phyloP scores from a whole-genome alignment of 306 rosid genomes.

The Ochetophila trinervis region DNA sequence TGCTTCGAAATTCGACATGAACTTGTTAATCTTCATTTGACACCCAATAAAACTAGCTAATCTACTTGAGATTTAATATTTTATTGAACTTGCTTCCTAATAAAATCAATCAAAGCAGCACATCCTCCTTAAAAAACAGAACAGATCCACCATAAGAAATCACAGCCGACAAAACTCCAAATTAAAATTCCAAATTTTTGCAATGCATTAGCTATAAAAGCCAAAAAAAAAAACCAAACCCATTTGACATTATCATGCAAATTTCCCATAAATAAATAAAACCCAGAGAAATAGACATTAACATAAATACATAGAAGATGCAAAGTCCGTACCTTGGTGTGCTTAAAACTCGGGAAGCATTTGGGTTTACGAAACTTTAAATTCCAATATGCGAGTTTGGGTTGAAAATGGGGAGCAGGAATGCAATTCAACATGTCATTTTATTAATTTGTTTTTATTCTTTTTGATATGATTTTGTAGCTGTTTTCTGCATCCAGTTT shows the following conservation, averaged over 20 bases:
- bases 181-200: slow-evolving; percentile 6
- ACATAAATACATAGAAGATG: neutral
- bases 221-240: slow-evolving; percentile 19
- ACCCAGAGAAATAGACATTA: neutral
- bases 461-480: neutral
- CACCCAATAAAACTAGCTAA: neutral
- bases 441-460: neutral
- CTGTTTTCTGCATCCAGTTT: neutral
- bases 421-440: slow-evolving; percentile 15
- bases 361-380: neutral
- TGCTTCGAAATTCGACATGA: slow-evolving; percentile 4
- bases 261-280: neutral
- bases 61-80: neutral
- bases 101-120: neutral
- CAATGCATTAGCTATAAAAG: slow-evolving; percentile 20
- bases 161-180: neutral
- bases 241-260: slow-evolving; percentile 16
- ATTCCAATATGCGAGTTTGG: neutral
- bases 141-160: slow-evolving; percentile 1
- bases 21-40: neutral
- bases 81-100: neutral
- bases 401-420: neutral
- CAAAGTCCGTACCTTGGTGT: slow-evolving; percentile 5
- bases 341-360: neutral
- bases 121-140: neutral